phyloP scores from a whole-genome alignment of 305 asterid species.

The Fraxinus angustifolia region DNA sequence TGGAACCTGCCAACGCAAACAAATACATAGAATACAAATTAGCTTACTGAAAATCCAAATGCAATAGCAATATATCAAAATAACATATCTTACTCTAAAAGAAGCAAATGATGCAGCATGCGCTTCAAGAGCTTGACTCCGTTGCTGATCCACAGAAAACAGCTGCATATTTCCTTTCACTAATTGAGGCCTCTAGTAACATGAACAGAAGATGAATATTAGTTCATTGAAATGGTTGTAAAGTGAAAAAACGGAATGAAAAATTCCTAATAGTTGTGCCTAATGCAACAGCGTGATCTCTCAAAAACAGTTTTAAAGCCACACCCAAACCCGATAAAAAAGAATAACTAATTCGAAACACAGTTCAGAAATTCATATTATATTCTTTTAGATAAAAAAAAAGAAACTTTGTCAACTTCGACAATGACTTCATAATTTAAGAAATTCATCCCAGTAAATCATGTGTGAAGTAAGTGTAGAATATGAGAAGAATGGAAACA shows the following conservation, averaged over 20 bases:
- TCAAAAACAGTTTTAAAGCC: conserved; percentile 5
- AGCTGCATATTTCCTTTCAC: conserved; percentile 99
- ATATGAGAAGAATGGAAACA: not conserved
- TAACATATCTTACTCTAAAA: conserved; percentile 49
- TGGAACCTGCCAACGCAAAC: conserved; percentile 49
- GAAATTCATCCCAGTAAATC: not conserved
- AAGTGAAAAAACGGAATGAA: conserved; percentile 1
- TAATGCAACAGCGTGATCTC: conserved; percentile 10
- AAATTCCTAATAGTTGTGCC: not conserved
- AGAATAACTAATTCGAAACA: not conserved
- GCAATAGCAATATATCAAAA: conserved; percentile 4
- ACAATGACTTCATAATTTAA: not conserved
- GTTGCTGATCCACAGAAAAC: conserved; percentile 93
- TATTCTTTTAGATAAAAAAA: not conserved
- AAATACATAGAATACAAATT: conserved; percentile 8
- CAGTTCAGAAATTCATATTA: not conserved
- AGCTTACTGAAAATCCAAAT: conserved; percentile 12
- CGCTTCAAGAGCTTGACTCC: conserved; percentile 99
- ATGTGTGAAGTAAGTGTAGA: not conserved
- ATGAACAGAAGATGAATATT: conserved; percentile 18
- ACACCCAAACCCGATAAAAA: conserved; percentile 5
- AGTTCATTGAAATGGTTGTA: conserved; percentile 26
- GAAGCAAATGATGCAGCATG: conserved; percentile 98
- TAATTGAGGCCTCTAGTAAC: conserved; percentile 77
- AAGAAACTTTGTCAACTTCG: not conserved